phyloP scores from a whole-genome alignment of 169 alveolate genomes.

The Eimeria falciformis region DNA sequence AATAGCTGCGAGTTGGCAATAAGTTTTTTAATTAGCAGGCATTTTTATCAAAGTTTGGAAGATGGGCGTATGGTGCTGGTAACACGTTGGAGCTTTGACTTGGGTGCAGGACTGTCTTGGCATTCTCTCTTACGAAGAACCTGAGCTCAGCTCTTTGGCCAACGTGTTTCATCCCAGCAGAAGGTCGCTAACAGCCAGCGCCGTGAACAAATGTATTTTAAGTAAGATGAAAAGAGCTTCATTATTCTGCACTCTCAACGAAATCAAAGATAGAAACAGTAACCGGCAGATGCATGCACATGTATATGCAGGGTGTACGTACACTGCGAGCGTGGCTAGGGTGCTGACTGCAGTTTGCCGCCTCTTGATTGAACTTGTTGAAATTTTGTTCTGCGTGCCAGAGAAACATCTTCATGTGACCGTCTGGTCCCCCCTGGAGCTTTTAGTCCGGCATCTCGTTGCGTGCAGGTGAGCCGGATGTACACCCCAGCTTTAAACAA shows the following conservation, averaged over 20 bases:
- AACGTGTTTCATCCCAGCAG: conserved; percentile 28
- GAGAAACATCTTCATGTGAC: conserved; percentile 22
- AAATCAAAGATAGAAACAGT: too few relatives aligned
- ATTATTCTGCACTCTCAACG: too few relatives aligned
- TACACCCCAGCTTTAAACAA: not conserved
- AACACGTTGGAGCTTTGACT: too few relatives aligned
- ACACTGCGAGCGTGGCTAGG: too few relatives aligned
- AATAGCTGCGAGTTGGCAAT: not conserved
- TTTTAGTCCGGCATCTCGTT: conserved; percentile 71
- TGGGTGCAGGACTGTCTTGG: not conserved
- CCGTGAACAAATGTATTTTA: not conserved
- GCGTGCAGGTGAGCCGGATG: conserved; percentile 52
- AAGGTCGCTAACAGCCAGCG: not conserved
- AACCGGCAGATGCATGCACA: too few relatives aligned
- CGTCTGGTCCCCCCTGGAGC: conserved; percentile 70
- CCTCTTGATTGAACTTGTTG: too few relatives aligned
- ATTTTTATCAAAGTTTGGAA: not conserved
- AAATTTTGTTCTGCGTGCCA: too few relatives aligned
- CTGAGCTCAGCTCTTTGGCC: not conserved
- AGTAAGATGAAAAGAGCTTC: too few relatives aligned
- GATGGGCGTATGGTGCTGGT: not conserved
- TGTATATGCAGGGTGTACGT: too few relatives aligned
- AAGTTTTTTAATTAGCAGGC: not conserved
- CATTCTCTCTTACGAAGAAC: not conserved
- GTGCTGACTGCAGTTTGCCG: too few relatives aligned